These are phyloP conservation scores for Mortierella sp. DNA, from an alignment of 371 early-diverging fungal genomes.

Conservation along the genomic window DNA sequence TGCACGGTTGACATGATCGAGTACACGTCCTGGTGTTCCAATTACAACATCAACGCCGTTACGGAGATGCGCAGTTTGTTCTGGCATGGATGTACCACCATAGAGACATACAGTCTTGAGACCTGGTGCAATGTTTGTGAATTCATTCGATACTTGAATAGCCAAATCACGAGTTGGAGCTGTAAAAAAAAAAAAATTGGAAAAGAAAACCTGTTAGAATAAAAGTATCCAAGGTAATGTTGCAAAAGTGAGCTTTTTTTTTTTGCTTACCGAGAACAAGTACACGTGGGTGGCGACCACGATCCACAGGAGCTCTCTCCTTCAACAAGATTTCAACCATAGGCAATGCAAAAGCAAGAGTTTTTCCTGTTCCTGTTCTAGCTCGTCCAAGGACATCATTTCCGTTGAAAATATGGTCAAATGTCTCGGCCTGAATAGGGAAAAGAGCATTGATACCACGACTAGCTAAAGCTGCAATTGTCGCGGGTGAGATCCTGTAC, in stretches of 20 bases:
- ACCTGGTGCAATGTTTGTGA: constrained; percentile 74
- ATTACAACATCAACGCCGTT: constrained; percentile 96
- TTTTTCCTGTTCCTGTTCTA: constrained; percentile 96
- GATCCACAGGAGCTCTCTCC: constrained; percentile 60
- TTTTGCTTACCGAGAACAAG: constrained; percentile 70
- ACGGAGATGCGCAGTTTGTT: constrained; percentile 83
- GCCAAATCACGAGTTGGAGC: constrained; percentile 98
- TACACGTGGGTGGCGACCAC: constrained; percentile 86
- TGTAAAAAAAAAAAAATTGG: constrained; percentile 43
- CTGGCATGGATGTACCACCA: constrained; percentile 89
- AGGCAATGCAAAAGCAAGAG: constrained; percentile 91
- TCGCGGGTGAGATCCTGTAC: constrained; percentile 67
- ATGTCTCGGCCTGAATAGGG: constrained; percentile 93
- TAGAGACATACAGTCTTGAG: constrained; percentile 61
- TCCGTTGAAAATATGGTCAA: constrained; percentile 86
- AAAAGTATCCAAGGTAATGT: background rate
- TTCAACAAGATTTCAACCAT: constrained; percentile 83
- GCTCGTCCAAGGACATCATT: constrained; percentile 96
- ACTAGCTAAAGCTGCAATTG: constrained; percentile 22
- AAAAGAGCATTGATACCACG: constrained; percentile 88
- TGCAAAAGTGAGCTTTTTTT: background rate
- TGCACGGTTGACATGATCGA: constrained; percentile 94
- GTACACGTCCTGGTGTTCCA: constrained; percentile 97
- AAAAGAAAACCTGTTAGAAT: background rate
- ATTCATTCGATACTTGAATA: constrained; percentile 87